Conservation (phyloP, 305 asterid species). For the Fraxinus baroniana region DNA sequence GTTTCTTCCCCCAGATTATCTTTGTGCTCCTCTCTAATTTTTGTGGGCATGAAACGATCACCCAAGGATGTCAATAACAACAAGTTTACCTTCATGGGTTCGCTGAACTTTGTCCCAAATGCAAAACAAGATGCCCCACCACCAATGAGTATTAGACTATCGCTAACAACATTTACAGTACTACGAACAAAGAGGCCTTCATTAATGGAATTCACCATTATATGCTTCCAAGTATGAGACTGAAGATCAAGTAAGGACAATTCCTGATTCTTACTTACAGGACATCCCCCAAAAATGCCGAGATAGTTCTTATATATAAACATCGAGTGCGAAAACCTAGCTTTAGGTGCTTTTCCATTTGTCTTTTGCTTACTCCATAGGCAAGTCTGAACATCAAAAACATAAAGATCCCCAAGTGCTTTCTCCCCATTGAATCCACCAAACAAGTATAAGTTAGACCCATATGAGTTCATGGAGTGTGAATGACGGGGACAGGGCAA, state of each 20-base stretch:
- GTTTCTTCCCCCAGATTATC: constrained; percentile 19
- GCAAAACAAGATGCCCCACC: constrained; percentile 99
- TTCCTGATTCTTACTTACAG: constrained; percentile 58
- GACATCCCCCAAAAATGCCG: constrained; percentile 91
- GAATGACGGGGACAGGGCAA: constrained; percentile 88
- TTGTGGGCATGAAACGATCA: constrained; percentile 22
- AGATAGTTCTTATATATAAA: constrained; percentile 63
- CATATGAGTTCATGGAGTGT: constrained; percentile 69
- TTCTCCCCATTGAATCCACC: constrained; percentile 91
- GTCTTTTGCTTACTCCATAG: constrained; percentile 61
- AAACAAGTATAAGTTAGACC: constrained; percentile 57
- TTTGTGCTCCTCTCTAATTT: constrained; percentile 29
- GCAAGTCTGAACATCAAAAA: constrained; percentile 56
- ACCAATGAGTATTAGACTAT: constrained; percentile 69
- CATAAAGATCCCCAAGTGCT: constrained; percentile 70
- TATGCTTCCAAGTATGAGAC: constrained; percentile 61
- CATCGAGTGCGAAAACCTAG: constrained; percentile 91
- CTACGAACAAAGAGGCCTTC: constrained; percentile 84
- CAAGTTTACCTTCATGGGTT: constrained; percentile 64
- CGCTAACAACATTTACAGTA: constrained; percentile 60
- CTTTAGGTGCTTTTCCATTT: constrained; percentile 57
- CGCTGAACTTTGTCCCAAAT: constrained; percentile 94
- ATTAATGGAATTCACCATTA: constrained; percentile 49
- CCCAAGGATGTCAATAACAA: constrained; percentile 42
- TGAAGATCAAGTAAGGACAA: constrained; percentile 65